Conservation (phyloP, 495 filamentous ascomycete species). For the Xylaria nigripes region DNA sequence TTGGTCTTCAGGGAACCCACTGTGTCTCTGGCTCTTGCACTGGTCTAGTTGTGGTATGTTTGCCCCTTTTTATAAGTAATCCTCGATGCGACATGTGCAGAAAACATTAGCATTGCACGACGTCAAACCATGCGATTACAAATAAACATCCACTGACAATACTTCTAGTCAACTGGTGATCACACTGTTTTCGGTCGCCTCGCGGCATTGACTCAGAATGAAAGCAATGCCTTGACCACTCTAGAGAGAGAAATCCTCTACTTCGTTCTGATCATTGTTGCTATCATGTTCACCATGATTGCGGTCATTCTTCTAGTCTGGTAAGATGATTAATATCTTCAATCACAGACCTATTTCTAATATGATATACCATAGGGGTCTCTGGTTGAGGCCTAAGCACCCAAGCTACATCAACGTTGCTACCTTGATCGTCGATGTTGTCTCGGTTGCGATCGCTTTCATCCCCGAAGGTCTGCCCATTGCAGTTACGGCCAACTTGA, state of each 20-base stretch:
- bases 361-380: conserved; percentile 38
- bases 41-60: conserved; percentile 48
- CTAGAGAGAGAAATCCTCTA: conserved; percentile 60
- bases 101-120: too few relatives aligned
- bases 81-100: too few relatives aligned
- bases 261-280: conserved; percentile 57
- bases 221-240: conserved; percentile 52
- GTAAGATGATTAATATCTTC: conserved; percentile 26
- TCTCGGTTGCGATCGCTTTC: conserved; percentile 63
- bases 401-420: conserved; percentile 60
- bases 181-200: conserved; percentile 60
- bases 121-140: too few relatives aligned
- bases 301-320: conserved; percentile 50
- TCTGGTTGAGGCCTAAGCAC: conserved; percentile 53
- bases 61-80: not conserved
- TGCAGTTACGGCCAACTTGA: conserved; percentile 49
- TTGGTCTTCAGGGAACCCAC: conserved; percentile 65
- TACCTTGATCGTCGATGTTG: conserved; percentile 56
- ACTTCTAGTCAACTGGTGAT: conserved; percentile 35
- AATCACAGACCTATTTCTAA: conserved; percentile 2
- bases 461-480: conserved; percentile 67
- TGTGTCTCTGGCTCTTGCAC: conserved; percentile 57
- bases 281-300: conserved; percentile 48
- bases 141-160: not conserved
- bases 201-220: conserved; percentile 56